phyloP scores from a whole-genome alignment of 2,329 filamentous ascomycete genomes.

The Kalaharituber pfeilii region DNA sequence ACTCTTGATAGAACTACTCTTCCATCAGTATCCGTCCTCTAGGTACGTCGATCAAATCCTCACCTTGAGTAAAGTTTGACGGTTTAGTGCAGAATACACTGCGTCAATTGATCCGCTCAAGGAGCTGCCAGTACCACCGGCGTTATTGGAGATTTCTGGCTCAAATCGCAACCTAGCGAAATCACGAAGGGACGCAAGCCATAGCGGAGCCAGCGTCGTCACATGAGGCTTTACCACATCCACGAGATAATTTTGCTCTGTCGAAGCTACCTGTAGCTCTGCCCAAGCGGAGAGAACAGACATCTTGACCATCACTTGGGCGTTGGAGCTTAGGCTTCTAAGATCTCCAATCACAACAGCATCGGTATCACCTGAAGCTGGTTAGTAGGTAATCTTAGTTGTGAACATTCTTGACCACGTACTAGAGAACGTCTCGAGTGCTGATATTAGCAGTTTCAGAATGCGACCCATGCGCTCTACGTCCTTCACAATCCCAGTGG shows the following conservation, averaged over 20 bases:
- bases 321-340: constrained; percentile 82
- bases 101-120: constrained; percentile 76
- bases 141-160: constrained; percentile 84
- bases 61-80: constrained; percentile 70
- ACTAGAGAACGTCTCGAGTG: constrained; percentile 78
- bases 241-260: constrained; percentile 73
- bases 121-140: constrained; percentile 50
- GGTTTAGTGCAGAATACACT: constrained; percentile 84
- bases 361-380: too few species aligned
- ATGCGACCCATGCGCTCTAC: constrained; percentile 98
- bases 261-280: constrained; percentile 85
- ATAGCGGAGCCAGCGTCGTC: constrained; percentile 73
- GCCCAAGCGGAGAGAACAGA: constrained; percentile 95
- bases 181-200: constrained; percentile 82
- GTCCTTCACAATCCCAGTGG: constrained; percentile 91
- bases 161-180: constrained; percentile 89
- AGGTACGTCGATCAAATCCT: constrained; percentile 4
- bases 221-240: constrained; percentile 84
- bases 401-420: constrained; percentile 23
- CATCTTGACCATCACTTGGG: constrained; percentile 97
- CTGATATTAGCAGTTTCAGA: constrained; percentile 76
- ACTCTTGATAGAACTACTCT: constrained; percentile 73
- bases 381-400: too few species aligned
- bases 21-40: constrained; percentile 8
- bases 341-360: constrained; percentile 82